Conservation (phyloP, 768 basidiomycete genomes). For the Lactarius deliciosus region DNA sequence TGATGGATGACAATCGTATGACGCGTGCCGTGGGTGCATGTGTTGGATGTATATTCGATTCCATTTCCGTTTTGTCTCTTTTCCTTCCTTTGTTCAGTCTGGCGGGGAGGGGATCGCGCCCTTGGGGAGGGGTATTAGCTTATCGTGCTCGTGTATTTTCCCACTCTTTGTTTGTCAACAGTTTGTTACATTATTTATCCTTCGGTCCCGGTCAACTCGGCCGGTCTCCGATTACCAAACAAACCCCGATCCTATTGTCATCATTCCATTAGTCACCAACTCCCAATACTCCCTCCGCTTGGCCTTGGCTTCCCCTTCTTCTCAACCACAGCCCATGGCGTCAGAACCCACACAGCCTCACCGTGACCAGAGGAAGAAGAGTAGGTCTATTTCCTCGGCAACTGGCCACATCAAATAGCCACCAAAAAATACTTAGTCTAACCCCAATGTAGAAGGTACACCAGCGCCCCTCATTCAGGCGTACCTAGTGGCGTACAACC, state of each 20-base stretch:
- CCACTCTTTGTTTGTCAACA: background rate
- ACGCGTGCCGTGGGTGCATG: constrained; percentile 1
- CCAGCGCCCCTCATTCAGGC: constrained; percentile 23
- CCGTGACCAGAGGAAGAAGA: background rate
- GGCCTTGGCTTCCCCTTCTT: background rate
- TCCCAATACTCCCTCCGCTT: background rate
- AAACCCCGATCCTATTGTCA: constrained; percentile 1
- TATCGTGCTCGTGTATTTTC: constrained; percentile 12
- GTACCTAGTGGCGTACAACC: constrained; percentile 30
- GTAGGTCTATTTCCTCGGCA: background rate
- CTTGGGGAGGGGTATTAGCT: constrained; percentile 12
- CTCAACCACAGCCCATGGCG: background rate
- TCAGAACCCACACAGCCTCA: background rate
- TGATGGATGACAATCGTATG: constrained; percentile 16
- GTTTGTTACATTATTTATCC: constrained; percentile 5
- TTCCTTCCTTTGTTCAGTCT: constrained; percentile 9
- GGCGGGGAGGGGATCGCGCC: background rate
- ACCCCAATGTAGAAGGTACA: constrained; percentile 2
- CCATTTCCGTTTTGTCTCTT: constrained; percentile 3
- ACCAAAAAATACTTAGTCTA: background rate
- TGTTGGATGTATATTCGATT: constrained; percentile 11
- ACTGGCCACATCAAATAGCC: background rate
- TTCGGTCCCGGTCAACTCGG: constrained; percentile 16
- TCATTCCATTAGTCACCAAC: background rate
- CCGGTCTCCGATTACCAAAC: background rate